Evolutionary conservation across 225 moss, liverwort and hornwort species (phyloP).

Genomic region (Takakia lepidozioides): DNA sequence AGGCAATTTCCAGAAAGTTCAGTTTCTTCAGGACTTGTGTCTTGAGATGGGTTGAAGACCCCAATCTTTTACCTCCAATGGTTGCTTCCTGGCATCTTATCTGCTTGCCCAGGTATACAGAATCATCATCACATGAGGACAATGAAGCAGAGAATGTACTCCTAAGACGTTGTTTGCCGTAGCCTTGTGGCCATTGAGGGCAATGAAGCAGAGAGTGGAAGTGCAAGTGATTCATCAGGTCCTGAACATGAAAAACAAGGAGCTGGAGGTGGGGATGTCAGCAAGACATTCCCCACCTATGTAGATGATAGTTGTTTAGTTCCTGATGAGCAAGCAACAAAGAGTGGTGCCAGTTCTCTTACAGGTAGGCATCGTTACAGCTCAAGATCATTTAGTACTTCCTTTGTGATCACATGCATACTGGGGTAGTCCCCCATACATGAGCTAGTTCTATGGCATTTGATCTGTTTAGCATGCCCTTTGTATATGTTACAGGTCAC

Average conservation of each 20-base stretch:
- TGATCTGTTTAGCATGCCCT: conserved; percentile 6
- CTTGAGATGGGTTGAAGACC: not conserved
- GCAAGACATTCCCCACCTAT: conserved; percentile 11
- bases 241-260: conserved; percentile 20
- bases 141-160: too few relatives aligned
- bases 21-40: too few relatives aligned
- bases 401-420: too few relatives aligned
- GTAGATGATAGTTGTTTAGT: conserved; percentile 18
- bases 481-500: conserved; percentile 5
- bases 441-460: conserved; percentile 3
- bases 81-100: conserved; percentile 8
- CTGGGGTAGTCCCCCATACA: conserved; percentile 5
- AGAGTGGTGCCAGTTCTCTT: conserved; percentile 25
- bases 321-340: conserved; percentile 24
- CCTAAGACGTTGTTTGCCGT: too few relatives aligned
- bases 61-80: not conserved
- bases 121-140: conserved; percentile 45
- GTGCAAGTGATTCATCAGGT: conserved; percentile 42
- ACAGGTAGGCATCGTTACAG: conserved; percentile 37
- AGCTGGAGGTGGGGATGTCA: conserved; percentile 17
- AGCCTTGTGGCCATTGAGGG: too few relatives aligned
- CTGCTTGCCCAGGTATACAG: conserved; percentile 42
- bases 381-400: conserved; percentile 7
- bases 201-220: conserved; percentile 25
- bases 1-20: too few relatives aligned